Evolutionary conservation across 2,329 filamentous ascomycete genomes (phyloP), one percentile per base, ranked within the genome.

Genomic region (Fusarium hostae): DNA sequence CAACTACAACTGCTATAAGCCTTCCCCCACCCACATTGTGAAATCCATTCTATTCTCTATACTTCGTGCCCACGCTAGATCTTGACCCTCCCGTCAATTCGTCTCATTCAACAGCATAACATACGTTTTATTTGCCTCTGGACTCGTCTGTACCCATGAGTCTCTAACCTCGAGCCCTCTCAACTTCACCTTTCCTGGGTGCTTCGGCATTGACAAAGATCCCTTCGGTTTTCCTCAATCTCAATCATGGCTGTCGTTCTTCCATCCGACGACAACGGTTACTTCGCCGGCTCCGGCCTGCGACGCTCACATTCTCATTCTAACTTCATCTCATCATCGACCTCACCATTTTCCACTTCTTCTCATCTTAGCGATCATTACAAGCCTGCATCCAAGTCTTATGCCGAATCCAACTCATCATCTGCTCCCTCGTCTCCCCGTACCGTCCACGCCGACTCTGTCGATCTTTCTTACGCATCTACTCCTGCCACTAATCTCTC

Each of bases 401-500:
- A 83, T 44, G 80, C 84, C 48, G 84, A 83, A 51, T 87, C 86
- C 18, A 83, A 82, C 50, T 80, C 82, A 15, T 89, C 87, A 6
- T 89, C 88, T 5, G 81, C 83, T 5, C 83, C 86, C n/a, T 88
- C 88, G 0, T 90, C 88, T 35, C 88, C 89, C 30, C 83, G 83
- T 58, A 85, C 85, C 18, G 68, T 85, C 39, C 84, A 86, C 60
- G 82, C 82, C 59, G 87, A 88, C 69, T 88, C 82, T 78, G 89
- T 82, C 26, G 83, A 86, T 61, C 85, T 86, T 8, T 91, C 90
- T 4, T 88, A 86, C 77, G 84, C 85, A 28, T 91, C 90, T 4
- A 92, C 90, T 6, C 87, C 90, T 8, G 86, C 87, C 22, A 90
- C 89, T 74, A 91, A 87, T 72, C 81, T 91, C 59, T 92, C 90